Percentiles rank a stretch among this genome's conserved stretches.
Conservation (phyloP, 139 green algal genomes). For the Coelastrella sp. region DNA sequence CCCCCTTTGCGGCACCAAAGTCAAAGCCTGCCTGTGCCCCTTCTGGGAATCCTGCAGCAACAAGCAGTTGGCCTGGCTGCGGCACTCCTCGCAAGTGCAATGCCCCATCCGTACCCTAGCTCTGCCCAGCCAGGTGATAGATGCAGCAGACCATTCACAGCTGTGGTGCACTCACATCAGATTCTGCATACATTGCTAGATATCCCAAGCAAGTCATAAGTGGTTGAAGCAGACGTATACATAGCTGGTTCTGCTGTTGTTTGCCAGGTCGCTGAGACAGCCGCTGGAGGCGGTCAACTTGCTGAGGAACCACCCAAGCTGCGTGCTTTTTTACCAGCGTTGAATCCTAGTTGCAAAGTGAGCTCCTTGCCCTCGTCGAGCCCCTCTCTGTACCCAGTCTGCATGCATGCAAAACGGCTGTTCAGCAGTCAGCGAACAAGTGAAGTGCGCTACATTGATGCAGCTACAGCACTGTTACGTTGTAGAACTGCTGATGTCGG, state of each 20-base stretch:
- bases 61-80: neutral
- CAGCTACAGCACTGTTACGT: neutral
- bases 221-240: no score
- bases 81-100: no score
- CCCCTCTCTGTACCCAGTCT: slow-evolving; percentile 50
- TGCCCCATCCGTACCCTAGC: no score
- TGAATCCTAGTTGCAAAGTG: slow-evolving; percentile 46
- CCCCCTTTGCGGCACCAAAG: slow-evolving; percentile 16
- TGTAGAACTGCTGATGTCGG: slow-evolving; percentile 41
- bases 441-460: neutral
- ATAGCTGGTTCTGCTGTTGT: neutral
- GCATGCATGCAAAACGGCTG: neutral
- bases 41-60: slow-evolving; percentile 30
- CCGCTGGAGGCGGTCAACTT: neutral
- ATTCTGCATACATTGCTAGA: no score
- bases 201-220: no score
- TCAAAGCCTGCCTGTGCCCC: slow-evolving; percentile 39
- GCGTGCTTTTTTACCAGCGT: neutral
- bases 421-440: neutral
- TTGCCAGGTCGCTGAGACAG: neutral
- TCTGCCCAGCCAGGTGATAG: no score
- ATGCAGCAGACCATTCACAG: no score
- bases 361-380: slow-evolving; percentile 47
- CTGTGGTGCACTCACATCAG: no score
- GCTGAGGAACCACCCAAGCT: no score